Evolutionary conservation across 257 asterid species (phyloP), one percentile per base, ranked within the genome.

Genomic region (Thymus quinquecostatus): DNA sequence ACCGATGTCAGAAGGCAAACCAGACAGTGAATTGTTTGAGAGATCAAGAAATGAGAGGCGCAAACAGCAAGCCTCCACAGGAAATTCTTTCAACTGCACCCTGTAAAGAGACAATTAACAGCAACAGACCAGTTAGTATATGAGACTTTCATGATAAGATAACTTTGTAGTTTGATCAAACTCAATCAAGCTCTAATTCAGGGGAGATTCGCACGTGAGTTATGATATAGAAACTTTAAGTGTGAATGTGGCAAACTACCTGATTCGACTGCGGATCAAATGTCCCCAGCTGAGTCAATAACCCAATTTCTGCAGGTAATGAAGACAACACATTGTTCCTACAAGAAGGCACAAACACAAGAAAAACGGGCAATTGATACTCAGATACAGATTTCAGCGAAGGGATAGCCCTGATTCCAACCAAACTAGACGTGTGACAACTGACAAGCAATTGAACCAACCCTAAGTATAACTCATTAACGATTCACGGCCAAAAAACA

Each of bases 391-490:
- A 33, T 28, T 56, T 68, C 50, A 64, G 74, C 30, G 47, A 56
- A 28, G 48, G 60, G 69, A 55, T 51, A 28, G 62, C 64, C 64
- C 34, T 43, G 34, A 61, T 62, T 60, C 47, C 60, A 61, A 71
- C 34, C 56, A 50, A 62, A 68, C 33, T n/a, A 67, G 43, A 45
- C 57, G 33, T 54, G 67, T n/a, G n/a, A n/a, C n/a, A n/a, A n/a
- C n/a, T 71, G 71, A 29, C 53, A 29, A 70, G 60, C 64, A 71
- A 66, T 33, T 43, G 44, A 73, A 82, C 80, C 69, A 57, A 91
- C 99, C 99, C 99, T 43, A 94, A 84, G 82, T 91, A 91, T 50
- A 94, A 88, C 88, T 94, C 99, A n/a, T n/a, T n/a, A n/a, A n/a
- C n/a, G n/a, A n/a, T n/a, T n/a, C n/a, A n/a, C n/a, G n/a, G n/a